Evolutionary conservation across 2,329 filamentous ascomycete genomes (phyloP), one percentile per base, ranked within the genome.

Genomic region (Acrodontium crateriforme): DNA sequence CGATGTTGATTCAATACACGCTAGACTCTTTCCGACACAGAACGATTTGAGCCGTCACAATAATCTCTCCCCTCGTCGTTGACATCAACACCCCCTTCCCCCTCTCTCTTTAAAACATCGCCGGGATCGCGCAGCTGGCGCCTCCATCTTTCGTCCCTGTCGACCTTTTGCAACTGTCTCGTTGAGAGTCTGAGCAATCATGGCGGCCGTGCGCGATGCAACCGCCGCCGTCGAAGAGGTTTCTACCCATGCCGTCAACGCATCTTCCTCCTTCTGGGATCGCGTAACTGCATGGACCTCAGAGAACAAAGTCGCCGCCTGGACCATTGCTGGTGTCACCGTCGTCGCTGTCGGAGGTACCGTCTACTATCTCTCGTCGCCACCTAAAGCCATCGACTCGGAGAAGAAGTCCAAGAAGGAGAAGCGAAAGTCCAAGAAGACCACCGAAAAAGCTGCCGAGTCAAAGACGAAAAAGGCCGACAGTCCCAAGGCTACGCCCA

Each of bases 231-330:
- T 30, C 16, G 28, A 31, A 20, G 30, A 40, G 13, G 35, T 31
- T 19, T 36, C 39, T 15, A 29, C 35, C 16, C 25, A 32, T 7
- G 34, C 65, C 19, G 51, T 59, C 24, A 45, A 58, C 24, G 56
- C 59, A 33, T 69, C 77, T 36, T 71, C 76, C 34, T 78, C 80
- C 25, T 61, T 89, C 31, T 93, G 84, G 84, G 82, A 93, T 56
- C 78, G 85, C 48, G 65, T 94, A 59, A 78, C 84, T 41, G 76
- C 66, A 50, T 98, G 89, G 87, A 84, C 80, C 9, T 81, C 84
- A 2, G 87, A 95, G 55, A 85, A 98, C 63, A 95, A 94, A 65
- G 79, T 82, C 25, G 70, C 87, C 30, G 85, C 92, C 38, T 98
- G 94, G 60, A 94, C 89, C 42, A 82, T 95, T 59, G 89, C 87